Evolutionary conservation across 2,329 filamentous ascomycete genomes (phyloP), one percentile per base, ranked within the genome.

Genomic region (Aureobasidium sp.): DNA sequence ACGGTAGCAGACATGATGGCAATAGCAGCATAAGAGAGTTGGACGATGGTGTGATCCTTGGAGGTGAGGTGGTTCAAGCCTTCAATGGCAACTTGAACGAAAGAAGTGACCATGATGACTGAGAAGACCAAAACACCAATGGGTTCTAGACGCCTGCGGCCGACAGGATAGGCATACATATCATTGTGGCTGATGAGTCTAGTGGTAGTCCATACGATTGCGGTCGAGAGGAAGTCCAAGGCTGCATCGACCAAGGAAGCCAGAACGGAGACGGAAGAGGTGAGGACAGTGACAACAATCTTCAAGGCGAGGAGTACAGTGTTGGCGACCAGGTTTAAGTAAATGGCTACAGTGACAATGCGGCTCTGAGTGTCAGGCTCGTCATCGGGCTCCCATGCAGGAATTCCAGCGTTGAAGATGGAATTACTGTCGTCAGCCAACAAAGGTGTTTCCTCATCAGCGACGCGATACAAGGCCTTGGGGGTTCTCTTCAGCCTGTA

Each of bases 321-420:
- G 71, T 96, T 96, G 62, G 91, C 91, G 27, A 82, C 75, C 53
- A 95, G 82, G 71, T 95, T 96, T 73, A 95, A 77, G 73, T 91
- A 93, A 68, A 97, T 94, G 45, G 93, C 92, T 25, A 94, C 70
- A n/a, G 86, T 88, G 53, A 97, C 91, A 53, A 96, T 84, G 16
- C 82, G 85, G 63, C 87, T 86, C 51, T 85, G 81, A 65, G 86
- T 90, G 69, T 91, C 88, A 2, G 91, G 82, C 62, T 87, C 87
- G 65, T 91, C 88, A 62, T 84, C 81, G 0, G 76, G 74, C 47
- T 89, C 87, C 61, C 85, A 87, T 8, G 87, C 88, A 45, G 91
- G 83, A 62, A 87, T 80, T 11, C 81, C 81, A 13, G 27, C 10
- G 7, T 61, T 53, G 16, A 42, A 50, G 59, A 78, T 78, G 30